Conservation (phyloP, 176 grass and related monocot species). For the Alopecurus myosuroides region DNA sequence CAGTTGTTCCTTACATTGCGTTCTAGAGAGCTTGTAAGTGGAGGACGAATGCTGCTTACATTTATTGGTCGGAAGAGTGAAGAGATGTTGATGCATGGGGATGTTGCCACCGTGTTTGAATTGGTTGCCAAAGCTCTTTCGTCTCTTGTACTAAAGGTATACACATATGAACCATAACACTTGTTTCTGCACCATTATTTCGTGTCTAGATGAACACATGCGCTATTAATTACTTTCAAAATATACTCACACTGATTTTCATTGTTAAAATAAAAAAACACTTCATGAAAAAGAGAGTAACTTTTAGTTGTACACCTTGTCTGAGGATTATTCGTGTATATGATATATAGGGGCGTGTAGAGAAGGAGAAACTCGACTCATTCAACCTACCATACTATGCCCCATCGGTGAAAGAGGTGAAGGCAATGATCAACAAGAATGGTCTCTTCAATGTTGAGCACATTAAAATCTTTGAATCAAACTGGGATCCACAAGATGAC, state of each 20-base stretch:
- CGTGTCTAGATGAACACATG: not conserved
- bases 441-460: not conserved
- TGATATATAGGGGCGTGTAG: not conserved
- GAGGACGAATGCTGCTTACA: conserved; percentile 36
- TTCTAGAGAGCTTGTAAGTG: conserved; percentile 5
- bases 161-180: not conserved
- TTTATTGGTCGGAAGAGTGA: conserved; percentile 13
- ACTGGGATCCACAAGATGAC: not conserved
- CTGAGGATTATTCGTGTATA: not conserved
- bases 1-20: conserved; percentile 17
- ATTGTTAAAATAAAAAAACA: not conserved
- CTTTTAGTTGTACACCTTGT: not conserved
- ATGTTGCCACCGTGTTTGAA: not conserved
- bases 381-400: not conserved
- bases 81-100: not conserved
- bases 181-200: not conserved
- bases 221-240: not conserved
- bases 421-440: not conserved
- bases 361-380: not conserved
- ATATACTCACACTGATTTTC: not conserved
- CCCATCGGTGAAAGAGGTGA: not conserved
- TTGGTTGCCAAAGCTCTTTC: conserved; percentile 12
- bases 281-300: not conserved
- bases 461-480: not conserved
- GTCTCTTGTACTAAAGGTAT: conserved; percentile 37